These are phyloP conservation scores for Mycena galopus DNA, from an alignment of 768 basidiomycete species.

Conservation along the genomic window DNA sequence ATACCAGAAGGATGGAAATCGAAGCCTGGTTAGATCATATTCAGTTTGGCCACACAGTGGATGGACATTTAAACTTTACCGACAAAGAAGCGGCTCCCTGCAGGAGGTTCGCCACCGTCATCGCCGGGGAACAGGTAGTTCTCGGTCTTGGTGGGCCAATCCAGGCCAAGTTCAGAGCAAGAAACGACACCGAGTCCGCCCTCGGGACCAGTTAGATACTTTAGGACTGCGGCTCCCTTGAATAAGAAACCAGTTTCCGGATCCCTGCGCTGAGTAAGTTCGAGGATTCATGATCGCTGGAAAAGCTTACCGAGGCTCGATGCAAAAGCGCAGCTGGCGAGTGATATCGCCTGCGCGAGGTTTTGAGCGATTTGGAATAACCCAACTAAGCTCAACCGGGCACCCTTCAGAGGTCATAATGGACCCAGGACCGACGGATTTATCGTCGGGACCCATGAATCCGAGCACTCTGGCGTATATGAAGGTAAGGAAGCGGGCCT, in stretches of 20 bases:
- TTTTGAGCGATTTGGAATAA: conserved; percentile 41
- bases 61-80: conserved; percentile 36
- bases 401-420: conserved; percentile 50
- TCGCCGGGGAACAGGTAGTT: conserved; percentile 43
- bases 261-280: conserved; percentile 36
- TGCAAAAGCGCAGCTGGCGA: conserved; percentile 49
- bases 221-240: conserved; percentile 43
- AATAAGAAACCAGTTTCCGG: conserved; percentile 43
- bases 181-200: conserved; percentile 47
- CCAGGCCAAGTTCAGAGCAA: conserved; percentile 39
- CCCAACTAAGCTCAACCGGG: conserved; percentile 51
- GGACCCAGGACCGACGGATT: conserved; percentile 36
- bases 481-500: conserved; percentile 46
- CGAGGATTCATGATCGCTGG: background rate
- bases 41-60: background rate
- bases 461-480: conserved; percentile 46
- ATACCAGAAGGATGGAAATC: conserved; percentile 45
- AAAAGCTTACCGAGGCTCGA: conserved; percentile 48
- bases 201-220: conserved; percentile 43
- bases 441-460: conserved; percentile 46
- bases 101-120: conserved; percentile 32
- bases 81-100: conserved; percentile 47
- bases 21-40: conserved; percentile 38
- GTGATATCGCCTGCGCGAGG: conserved; percentile 27
- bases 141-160: conserved; percentile 47